A percentile compares a stretch with the other conserved stretches of the same genome.
phyloP scores from a whole-genome alignment of 768 basidiomycete species.

The Kwoniella dejecticola region DNA sequence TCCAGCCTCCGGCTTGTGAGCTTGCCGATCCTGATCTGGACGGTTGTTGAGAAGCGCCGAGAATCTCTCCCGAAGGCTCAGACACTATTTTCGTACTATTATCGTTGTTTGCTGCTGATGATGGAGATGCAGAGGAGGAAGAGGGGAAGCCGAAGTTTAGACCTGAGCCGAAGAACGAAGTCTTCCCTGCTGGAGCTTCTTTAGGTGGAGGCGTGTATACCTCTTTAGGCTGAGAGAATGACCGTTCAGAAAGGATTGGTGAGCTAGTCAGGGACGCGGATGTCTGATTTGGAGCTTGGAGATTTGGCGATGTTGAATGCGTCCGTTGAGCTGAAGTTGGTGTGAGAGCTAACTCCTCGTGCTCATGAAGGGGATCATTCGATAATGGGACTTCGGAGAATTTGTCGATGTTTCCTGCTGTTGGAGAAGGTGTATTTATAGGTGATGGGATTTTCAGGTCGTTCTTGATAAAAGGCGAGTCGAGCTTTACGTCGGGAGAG shows the following conservation, averaged over 20 bases:
- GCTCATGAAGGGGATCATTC: constrained; percentile 3
- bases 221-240: no score
- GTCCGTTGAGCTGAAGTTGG: not conserved
- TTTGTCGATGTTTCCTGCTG: not conserved
- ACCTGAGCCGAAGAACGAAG: constrained; percentile 33
- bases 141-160: constrained; percentile 37
- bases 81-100: no score
- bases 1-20: constrained; percentile 28
- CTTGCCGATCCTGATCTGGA: constrained; percentile 18
- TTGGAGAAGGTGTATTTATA: not conserved
- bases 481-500: not conserved
- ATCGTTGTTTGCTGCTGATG: not conserved
- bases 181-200: constrained; percentile 11
- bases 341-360: not conserved
- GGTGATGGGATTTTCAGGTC: constrained; percentile 1
- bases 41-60: constrained; percentile 13
- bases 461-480: constrained; percentile 12
- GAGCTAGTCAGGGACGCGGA: no score
- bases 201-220: constrained; percentile 29
- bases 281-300: no score
- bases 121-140: constrained; percentile 7
- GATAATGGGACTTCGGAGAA: constrained; percentile 25
- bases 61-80: no score
- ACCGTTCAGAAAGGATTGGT: no score
- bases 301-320: no score